phyloP scores from a whole-genome alignment of 2,329 filamentous ascomycete genomes.

The Microcyclosporella mali region DNA sequence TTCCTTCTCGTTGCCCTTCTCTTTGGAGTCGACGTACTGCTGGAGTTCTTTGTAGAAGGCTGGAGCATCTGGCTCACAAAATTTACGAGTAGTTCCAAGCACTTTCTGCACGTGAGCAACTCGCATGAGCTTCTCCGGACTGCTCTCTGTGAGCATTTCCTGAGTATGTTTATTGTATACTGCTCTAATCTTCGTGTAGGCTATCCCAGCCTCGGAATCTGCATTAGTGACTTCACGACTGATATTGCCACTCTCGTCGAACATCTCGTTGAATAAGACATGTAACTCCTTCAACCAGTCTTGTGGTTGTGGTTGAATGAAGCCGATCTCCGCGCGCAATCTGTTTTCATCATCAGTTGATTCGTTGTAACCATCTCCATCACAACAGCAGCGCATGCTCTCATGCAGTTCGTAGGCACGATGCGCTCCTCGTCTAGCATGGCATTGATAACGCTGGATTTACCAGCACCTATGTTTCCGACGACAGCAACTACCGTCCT shows the following conservation, averaged over 20 bases:
- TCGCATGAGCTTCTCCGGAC: conserved; percentile 39
- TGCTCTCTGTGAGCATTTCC: conserved; percentile 34
- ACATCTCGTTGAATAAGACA: conserved; percentile 45
- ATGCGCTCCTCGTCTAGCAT: conserved; percentile 56
- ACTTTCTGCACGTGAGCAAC: conserved; percentile 36
- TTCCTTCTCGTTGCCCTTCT: conserved; percentile 36
- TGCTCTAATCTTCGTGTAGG: conserved; percentile 47
- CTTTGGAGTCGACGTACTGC: conserved; percentile 51
- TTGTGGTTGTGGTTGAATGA: conserved; percentile 40
- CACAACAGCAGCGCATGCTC: conserved; percentile 56
- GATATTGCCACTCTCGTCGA: conserved; percentile 36
- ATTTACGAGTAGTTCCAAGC: conserved; percentile 42
- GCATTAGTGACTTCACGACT: conserved; percentile 34
- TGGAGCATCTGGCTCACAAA: conserved; percentile 35
- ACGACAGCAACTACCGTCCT: conserved; percentile 52
- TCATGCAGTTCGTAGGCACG: conserved; percentile 52
- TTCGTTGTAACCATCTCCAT: conserved; percentile 55
- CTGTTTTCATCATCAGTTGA: conserved; percentile 32
- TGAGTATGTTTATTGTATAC: conserved; percentile 42
- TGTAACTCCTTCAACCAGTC: conserved; percentile 52
- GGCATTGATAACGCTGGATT: conserved; percentile 58
- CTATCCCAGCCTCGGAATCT: conserved; percentile 45
- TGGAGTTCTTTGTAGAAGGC: conserved; percentile 45
- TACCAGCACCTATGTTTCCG: conserved; percentile 56
- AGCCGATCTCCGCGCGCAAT: conserved; percentile 55